Conservation (phyloP, 805 yeast species). For the Metschnikowia reukaufii region DNA sequence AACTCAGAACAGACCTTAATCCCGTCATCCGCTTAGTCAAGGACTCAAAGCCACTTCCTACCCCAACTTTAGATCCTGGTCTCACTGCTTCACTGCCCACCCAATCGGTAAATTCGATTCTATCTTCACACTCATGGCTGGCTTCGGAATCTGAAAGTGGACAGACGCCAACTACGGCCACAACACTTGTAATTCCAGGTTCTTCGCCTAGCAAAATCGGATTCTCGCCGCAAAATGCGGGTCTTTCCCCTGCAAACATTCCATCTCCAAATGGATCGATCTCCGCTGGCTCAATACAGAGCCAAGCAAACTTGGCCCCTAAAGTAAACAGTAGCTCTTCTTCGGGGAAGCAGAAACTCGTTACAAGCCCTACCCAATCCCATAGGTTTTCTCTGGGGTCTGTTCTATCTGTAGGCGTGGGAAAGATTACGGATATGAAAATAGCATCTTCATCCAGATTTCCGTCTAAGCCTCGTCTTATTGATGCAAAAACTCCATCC, state of each 20-base stretch:
- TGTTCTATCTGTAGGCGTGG: conserved; percentile 42
- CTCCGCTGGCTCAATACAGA: neutral
- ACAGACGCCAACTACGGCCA: conserved; percentile 10
- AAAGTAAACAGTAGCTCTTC: conserved; percentile 6
- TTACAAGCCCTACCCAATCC: conserved; percentile 24
- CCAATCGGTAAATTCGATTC: conserved; percentile 17
- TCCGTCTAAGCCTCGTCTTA: conserved; percentile 17
- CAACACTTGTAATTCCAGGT: conserved; percentile 8
- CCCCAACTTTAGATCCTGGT: conserved; percentile 54
- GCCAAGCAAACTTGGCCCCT: neutral
- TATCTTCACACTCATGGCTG: conserved; percentile 16
- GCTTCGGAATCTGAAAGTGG: conserved; percentile 14
- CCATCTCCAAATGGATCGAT: conserved; percentile 4
- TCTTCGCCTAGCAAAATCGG: conserved; percentile 1
- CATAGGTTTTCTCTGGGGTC: conserved; percentile 40
- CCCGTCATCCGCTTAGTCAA: conserved; percentile 63
- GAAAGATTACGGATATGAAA: conserved; percentile 31
- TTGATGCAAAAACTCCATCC: conserved; percentile 15
- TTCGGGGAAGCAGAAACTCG: conserved; percentile 4
- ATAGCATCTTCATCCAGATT: conserved; percentile 8
- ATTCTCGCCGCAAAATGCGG: conserved; percentile 2
- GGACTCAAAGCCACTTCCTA: conserved; percentile 67
- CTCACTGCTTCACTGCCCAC: conserved; percentile 31
- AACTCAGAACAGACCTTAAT: conserved; percentile 61
- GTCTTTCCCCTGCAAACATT: neutral